Conservation (phyloP, 2,329 filamentous ascomycete species). For the Botrytis medusae region DNA sequence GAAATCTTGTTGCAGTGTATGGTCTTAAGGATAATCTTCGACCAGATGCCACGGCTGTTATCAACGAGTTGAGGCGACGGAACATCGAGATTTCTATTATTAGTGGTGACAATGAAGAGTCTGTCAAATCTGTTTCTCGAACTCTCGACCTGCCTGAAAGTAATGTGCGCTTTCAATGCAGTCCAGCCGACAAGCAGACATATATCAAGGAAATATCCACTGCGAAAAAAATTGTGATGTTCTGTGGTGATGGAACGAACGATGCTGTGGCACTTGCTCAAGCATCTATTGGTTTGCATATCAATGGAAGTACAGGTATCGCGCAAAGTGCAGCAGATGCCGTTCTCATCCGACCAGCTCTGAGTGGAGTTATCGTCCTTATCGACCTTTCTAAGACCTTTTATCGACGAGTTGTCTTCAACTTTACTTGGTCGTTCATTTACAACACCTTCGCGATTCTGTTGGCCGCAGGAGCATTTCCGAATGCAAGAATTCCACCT, state of each 20-base stretch:
- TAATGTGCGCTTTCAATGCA: conserved; percentile 40
- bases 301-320: conserved; percentile 62
- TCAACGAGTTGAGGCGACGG: no score
- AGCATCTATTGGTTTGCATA: conserved; percentile 69
- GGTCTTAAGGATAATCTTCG: no score
- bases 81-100: conserved; percentile 31
- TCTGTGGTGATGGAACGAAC: conserved; percentile 78
- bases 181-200: conserved; percentile 40
- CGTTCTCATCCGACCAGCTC: conserved; percentile 58
- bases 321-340: conserved; percentile 68
- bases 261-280: conserved; percentile 71
- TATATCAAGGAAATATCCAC: conserved; percentile 28
- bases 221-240: conserved; percentile 52
- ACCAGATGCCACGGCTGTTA: no score
- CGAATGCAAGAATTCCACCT: no score
- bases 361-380: conserved; percentile 57
- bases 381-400: conserved; percentile 41
- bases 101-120: conserved; percentile 49
- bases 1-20: no score
- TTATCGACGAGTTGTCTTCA: no score
- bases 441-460: no score
- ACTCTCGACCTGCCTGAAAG: conserved; percentile 38
- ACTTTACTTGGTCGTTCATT: no score
- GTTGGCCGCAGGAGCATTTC: no score
- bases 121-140: conserved; percentile 46